Percentiles rank a stretch among this genome's conserved stretches.
Conservation (phyloP, 2,329 filamentous ascomycete species). For the Fusarium sp. region DNA sequence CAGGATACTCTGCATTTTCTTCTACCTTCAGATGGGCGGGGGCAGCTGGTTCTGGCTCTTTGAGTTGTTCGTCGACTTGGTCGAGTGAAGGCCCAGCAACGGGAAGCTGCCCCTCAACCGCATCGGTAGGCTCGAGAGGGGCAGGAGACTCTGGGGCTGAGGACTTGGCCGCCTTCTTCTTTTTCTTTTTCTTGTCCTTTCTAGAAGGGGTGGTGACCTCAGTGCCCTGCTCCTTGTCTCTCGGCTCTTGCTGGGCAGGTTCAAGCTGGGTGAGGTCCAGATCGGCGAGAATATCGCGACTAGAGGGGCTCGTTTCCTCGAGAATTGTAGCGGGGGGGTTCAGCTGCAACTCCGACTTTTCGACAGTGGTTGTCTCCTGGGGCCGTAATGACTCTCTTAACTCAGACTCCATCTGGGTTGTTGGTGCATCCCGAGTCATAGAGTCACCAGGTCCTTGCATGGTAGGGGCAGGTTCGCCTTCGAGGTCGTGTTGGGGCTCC, state of each 20-base stretch:
- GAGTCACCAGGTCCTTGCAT: not conserved
- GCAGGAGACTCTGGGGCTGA: not conserved
- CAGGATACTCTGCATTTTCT: not conserved
- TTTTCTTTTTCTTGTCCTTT: constrained; percentile 36
- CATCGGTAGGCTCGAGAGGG: not conserved
- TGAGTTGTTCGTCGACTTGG: not conserved
- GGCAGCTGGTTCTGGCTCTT: not conserved
- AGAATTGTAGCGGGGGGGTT: not conserved
- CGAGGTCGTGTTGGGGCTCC: not conserved
- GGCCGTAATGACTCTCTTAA: not conserved
- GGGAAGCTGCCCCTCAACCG: not conserved
- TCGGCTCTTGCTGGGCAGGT: not conserved
- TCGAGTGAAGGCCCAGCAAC: not conserved
- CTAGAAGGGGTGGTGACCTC: constrained; percentile 2
- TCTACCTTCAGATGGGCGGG: not conserved
- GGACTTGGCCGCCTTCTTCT: constrained; percentile 24
- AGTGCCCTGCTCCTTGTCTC: not conserved
- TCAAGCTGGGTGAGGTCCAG: not conserved
- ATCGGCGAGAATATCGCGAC: not conserved
- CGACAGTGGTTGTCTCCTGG: not conserved
- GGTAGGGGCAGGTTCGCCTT: not conserved
- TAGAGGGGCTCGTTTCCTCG: not conserved
- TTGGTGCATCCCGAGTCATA: not conserved
- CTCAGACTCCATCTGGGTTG: not conserved
- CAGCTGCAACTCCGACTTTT: not conserved